Conservation (phyloP, 2,329 filamentous ascomycete species). For the Nemania diffusa region DNA sequence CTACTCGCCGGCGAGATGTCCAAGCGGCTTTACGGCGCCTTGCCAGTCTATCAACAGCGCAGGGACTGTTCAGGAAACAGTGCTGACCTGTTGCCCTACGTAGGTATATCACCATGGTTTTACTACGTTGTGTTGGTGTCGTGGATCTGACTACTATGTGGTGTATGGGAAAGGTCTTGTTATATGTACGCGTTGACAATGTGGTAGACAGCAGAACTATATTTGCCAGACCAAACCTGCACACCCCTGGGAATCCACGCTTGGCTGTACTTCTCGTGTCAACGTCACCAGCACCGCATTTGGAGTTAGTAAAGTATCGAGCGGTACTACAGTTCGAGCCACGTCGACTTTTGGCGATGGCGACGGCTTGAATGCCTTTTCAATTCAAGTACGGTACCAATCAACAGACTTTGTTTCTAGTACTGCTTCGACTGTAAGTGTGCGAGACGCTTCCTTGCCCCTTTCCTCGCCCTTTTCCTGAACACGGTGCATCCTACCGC, state of each 20-base stretch:
- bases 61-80: slow-evolving; percentile 9
- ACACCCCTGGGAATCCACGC: background rate
- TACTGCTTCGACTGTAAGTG: background rate
- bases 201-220: slow-evolving; percentile 3
- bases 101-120: background rate
- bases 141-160: background rate
- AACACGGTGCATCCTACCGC: background rate
- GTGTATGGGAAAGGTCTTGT: background rate
- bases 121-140: background rate
- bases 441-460: background rate
- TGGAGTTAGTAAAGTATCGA: background rate
- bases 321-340: background rate
- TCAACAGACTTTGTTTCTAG: slow-evolving; percentile 15
- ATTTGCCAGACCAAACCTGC: background rate
- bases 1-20: slow-evolving; percentile 16
- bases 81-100: slow-evolving; percentile 18
- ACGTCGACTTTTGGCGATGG: background rate
- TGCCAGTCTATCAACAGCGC: slow-evolving; percentile 8
- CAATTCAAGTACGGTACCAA: slow-evolving; percentile 17
- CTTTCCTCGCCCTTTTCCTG: background rate
- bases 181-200: background rate
- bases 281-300: background rate
- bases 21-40: slow-evolving; percentile 7
- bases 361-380: slow-evolving; percentile 13
- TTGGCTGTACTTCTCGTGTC: background rate